A percentile compares a stretch with the other conserved stretches of the same genome.
These are phyloP conservation scores for Aphanomyces stellatus DNA, from an alignment of 352 stramenopile species.

Conservation along the genomic window DNA sequence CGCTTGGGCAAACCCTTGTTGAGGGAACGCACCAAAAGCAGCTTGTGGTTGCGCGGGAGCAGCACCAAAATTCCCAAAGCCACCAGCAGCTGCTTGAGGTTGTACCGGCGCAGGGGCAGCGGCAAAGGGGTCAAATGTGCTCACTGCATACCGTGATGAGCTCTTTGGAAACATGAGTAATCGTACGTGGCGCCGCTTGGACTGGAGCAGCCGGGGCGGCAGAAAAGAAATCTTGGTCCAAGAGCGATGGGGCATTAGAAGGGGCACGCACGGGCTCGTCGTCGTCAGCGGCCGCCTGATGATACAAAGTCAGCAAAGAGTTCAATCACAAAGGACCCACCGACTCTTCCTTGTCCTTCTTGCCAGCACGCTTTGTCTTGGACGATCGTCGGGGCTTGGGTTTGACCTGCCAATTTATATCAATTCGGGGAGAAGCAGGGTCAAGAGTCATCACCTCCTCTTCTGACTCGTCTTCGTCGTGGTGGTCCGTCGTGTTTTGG, in stretches of 20 bases:
- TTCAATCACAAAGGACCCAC: not conserved
- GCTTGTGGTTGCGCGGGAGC: slow-evolving; percentile 26
- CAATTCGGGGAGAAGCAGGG: not conserved
- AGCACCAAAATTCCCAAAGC: slow-evolving; percentile 31
- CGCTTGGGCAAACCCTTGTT: slow-evolving; percentile 14
- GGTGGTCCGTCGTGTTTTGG: slow-evolving; percentile 35
- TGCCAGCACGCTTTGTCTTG: slow-evolving; percentile 57
- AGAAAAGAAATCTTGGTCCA: slow-evolving; percentile 73
- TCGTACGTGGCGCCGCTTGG: slow-evolving; percentile 25
- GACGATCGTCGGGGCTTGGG: slow-evolving; percentile 45
- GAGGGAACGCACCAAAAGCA: slow-evolving; percentile 53
- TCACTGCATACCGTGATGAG: slow-evolving; percentile 24
- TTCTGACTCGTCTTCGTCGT: slow-evolving; percentile 61
- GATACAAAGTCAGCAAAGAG: slow-evolving; percentile 22
- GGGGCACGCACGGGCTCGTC: slow-evolving; percentile 35
- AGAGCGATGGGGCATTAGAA: slow-evolving; percentile 50
- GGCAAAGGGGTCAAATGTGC: slow-evolving; percentile 65
- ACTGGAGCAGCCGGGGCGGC: slow-evolving; percentile 28
- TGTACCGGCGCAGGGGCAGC: slow-evolving; percentile 26
- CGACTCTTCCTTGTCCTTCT: slow-evolving; percentile 70
- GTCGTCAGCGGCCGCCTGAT: slow-evolving; percentile 28
- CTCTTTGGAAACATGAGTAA: not conserved
- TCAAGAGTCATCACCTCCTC: slow-evolving; percentile 36
- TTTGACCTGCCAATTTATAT: slow-evolving; percentile 23
- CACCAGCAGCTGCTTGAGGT: slow-evolving; percentile 29